phyloP scores from a whole-genome alignment of 2,329 filamentous ascomycete species.

The Penicillium occitanis region DNA sequence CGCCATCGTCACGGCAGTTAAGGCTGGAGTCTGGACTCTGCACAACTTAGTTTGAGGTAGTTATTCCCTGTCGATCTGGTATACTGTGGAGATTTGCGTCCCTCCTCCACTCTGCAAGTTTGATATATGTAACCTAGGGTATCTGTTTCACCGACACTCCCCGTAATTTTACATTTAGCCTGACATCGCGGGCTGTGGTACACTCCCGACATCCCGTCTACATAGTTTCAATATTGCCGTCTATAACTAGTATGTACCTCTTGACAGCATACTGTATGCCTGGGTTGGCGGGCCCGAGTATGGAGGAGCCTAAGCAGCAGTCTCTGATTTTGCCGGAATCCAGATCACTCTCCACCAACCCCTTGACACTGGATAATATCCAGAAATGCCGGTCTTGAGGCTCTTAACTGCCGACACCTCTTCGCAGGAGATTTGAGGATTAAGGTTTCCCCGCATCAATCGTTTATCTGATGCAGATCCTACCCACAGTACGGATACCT shows the following conservation, averaged over 20 bases:
- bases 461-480: constrained; percentile 1
- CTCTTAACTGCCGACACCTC: not conserved
- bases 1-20: too few species aligned
- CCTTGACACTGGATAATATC: not conserved
- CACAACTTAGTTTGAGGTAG: too few species aligned
- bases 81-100: too few species aligned
- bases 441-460: constrained; percentile 1
- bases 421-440: constrained; percentile 2
- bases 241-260: not conserved
- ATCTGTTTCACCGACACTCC: constrained; percentile 12
- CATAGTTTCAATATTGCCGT: not conserved
- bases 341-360: not conserved
- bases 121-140: not conserved
- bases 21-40: too few species aligned
- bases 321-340: not conserved
- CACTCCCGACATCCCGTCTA: constrained; percentile 7
- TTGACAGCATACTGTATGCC: not conserved
- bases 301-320: not conserved
- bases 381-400: not conserved
- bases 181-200: not conserved
- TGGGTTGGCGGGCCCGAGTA: too few species aligned
- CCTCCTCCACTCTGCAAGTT: not conserved
- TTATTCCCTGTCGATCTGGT: too few species aligned
- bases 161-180: not conserved
- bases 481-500: not conserved